Evolutionary conservation across 192 early-diverging fungal genomes (phyloP).

Genomic region (Pecoramyces ruminantium): DNA sequence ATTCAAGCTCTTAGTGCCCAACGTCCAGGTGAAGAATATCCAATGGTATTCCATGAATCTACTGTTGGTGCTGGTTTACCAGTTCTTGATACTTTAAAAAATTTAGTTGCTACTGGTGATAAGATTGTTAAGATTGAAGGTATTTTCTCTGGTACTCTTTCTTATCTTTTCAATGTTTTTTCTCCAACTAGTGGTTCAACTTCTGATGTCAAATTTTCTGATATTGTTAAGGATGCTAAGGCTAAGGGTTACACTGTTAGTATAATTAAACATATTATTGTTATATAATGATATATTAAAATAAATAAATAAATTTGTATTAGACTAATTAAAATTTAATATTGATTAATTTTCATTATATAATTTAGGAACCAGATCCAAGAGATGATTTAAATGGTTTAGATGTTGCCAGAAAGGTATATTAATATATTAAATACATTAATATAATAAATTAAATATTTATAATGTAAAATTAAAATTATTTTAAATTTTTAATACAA

Average conservation of each 20-base stretch:
- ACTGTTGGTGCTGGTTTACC: conserved; percentile 96
- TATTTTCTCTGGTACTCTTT: conserved; percentile 91
- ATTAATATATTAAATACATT: background rate
- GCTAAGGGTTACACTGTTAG: conserved; percentile 75
- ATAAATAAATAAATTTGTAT: no score
- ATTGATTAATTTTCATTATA: no score
- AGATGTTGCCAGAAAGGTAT: conserved; percentile 94
- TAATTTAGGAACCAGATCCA: conserved; percentile 75
- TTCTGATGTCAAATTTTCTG: conserved; percentile 51
- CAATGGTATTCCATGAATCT: conserved; percentile 71
- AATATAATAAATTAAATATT: no score
- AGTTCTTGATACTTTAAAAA: conserved; percentile 74
- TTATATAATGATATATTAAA: no score
- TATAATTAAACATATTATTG: background rate
- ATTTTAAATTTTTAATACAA: no score
- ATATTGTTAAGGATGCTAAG: conserved; percentile 78
- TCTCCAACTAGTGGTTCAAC: conserved; percentile 33
- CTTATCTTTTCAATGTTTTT: conserved; percentile 95
- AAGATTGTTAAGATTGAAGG: conserved; percentile 85
- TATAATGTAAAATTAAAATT: no score
- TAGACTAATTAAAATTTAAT: no score
- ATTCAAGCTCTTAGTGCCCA: conserved; percentile 26
- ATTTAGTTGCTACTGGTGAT: conserved; percentile 83
- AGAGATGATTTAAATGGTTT: conserved; percentile 97
- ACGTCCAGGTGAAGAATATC: conserved; percentile 14